Percentiles rank a stretch among this genome's conserved stretches.
Evolutionary conservation across 805 yeast genomes (phyloP).

Genomic region (Metschnikowia lunata): DNA sequence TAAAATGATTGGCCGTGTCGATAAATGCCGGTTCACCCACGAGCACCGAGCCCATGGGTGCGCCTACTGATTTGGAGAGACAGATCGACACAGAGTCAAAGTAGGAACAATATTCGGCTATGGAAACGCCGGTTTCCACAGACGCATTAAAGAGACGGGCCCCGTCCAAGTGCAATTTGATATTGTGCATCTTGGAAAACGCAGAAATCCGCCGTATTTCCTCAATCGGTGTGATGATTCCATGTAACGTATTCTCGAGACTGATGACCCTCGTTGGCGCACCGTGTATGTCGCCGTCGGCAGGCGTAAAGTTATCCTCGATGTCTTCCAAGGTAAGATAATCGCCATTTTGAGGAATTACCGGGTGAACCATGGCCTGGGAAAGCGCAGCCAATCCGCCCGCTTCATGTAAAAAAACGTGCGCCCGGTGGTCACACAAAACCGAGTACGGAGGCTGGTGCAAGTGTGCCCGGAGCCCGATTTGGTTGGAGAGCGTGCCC

Average conservation of each 20-base stretch:
- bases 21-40: conserved; percentile 64
- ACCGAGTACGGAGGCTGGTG: conserved; percentile 82
- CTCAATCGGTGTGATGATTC: conserved; percentile 72
- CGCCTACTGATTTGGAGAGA: conserved; percentile 85
- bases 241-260: conserved; percentile 85
- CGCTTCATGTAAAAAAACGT: conserved; percentile 79
- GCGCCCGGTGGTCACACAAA: conserved; percentile 82
- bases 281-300: conserved; percentile 78
- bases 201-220: conserved; percentile 67
- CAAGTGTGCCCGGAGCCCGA: conserved; percentile 72
- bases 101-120: conserved; percentile 64
- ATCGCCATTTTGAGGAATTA: conserved; percentile 69
- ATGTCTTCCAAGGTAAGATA: conserved; percentile 81
- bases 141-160: conserved; percentile 95
- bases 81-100: conserved; percentile 91
- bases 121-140: conserved; percentile 62
- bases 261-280: conserved; percentile 87
- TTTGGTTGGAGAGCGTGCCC: conserved; percentile 88
- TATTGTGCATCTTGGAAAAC: conserved; percentile 58
- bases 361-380: conserved; percentile 88
- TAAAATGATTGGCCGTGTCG: conserved; percentile 73
- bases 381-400: conserved; percentile 88
- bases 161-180: conserved; percentile 82
- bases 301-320: conserved; percentile 52
- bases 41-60: conserved; percentile 86